phyloP scores from a whole-genome alignment of 2,329 filamentous ascomycete species.

The Sporothrix humicola region DNA sequence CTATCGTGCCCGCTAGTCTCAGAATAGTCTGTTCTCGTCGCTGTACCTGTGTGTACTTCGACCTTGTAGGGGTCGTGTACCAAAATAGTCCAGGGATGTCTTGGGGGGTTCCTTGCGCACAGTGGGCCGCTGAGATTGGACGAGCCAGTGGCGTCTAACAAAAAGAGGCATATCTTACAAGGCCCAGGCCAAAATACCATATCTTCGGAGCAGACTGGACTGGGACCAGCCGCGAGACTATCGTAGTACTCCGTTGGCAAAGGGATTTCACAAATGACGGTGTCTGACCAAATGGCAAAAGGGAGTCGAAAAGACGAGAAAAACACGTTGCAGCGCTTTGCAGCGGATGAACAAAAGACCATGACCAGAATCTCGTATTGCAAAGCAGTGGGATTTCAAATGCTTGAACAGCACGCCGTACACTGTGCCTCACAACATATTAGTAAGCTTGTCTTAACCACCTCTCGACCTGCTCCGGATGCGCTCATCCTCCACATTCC shows the following conservation, averaged over 20 bases:
- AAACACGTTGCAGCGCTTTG: not conserved
- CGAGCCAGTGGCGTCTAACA: constrained; percentile 13
- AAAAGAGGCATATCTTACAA: too few relatives aligned
- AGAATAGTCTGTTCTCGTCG: too few relatives aligned
- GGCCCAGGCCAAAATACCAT: too few relatives aligned
- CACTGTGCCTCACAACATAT: not conserved
- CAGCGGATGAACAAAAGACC: not conserved
- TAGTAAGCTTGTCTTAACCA: constrained; percentile 8
- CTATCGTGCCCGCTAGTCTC: not conserved
- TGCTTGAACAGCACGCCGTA: not conserved
- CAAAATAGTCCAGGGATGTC: not conserved
- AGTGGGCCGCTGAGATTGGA: constrained; percentile 18
- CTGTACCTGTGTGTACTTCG: not conserved
- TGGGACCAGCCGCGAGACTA: not conserved
- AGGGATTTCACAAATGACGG: not conserved
- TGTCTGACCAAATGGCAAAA: not conserved
- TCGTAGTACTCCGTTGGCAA: not conserved
- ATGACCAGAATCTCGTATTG: not conserved
- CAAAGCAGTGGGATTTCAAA: constrained; percentile 12
- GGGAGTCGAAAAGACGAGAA: not conserved
- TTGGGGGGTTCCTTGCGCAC: constrained; percentile 11
- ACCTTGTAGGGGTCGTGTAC: not conserved
- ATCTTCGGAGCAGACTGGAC: not conserved
- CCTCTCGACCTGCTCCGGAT: not conserved
- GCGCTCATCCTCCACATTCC: constrained; percentile 21